These are phyloP conservation scores for Eimeria acervulina DNA, from an alignment of 169 alveolate species.

Conservation along the genomic window DNA sequence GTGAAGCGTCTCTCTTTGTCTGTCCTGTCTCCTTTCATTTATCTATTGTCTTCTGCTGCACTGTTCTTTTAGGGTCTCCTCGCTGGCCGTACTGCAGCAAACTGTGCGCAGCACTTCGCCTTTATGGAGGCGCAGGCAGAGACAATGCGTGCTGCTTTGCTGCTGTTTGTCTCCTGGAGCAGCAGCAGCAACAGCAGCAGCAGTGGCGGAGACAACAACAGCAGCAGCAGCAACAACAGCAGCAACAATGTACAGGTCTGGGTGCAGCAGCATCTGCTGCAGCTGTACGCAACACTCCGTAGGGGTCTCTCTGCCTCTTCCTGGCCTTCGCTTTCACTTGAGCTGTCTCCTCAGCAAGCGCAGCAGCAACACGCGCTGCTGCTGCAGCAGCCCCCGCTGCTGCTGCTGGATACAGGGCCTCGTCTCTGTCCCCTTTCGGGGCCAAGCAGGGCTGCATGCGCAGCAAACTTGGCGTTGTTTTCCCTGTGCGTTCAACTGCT, in stretches of 20 bases:
- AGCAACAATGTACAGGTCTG: slow-evolving; percentile 17
- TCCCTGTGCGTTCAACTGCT: background rate
- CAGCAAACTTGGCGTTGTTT: slow-evolving; percentile 47
- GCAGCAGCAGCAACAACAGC: slow-evolving; percentile 17
- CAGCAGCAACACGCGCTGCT: slow-evolving; percentile 47
- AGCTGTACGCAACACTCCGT: slow-evolving; percentile 46
- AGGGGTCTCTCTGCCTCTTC: slow-evolving; percentile 1
- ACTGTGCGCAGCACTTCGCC: slow-evolving; percentile 8
- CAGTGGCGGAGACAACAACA: slow-evolving; percentile 15
- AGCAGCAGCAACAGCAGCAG: slow-evolving; percentile 41
- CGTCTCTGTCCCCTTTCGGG: background rate
- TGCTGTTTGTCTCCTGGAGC: slow-evolving; percentile 43
- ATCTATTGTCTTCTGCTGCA: background rate
- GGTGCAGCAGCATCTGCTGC: slow-evolving; percentile 19
- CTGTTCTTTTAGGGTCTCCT: background rate
- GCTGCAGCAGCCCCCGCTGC: slow-evolving; percentile 55
- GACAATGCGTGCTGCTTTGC: slow-evolving; percentile 10
- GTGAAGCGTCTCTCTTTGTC: background rate
- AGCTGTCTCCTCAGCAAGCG: slow-evolving; percentile 37
- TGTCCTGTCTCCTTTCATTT: background rate
- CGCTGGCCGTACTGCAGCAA: background rate
- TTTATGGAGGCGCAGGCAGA: slow-evolving; percentile 24
- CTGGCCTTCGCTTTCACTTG: slow-evolving; percentile 37
- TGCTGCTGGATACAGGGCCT: slow-evolving; percentile 40
- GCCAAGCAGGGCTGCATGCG: slow-evolving; percentile 18